phyloP scores from a whole-genome alignment of 176 grass and related monocot species.

The Oryza glaberrima region DNA sequence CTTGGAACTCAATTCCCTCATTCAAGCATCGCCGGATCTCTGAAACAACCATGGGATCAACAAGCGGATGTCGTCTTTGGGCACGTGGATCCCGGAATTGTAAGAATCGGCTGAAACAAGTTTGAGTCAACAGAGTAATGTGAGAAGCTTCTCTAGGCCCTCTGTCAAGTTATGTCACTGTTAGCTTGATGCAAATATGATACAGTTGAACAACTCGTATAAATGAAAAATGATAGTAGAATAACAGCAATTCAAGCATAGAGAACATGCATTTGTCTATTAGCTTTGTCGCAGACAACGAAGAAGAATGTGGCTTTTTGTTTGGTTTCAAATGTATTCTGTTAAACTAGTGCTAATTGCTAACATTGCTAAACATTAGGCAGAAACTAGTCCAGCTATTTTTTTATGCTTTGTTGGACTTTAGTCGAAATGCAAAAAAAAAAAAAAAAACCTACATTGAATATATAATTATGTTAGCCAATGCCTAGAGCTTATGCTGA shows the following conservation, averaged over 20 bases:
- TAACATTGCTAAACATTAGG: neutral
- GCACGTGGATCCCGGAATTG: conserved; percentile 89
- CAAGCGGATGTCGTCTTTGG: conserved; percentile 80
- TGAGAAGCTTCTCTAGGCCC: conserved; percentile 50
- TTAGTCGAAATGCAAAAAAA: neutral
- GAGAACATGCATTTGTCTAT: neutral
- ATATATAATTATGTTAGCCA: neutral
- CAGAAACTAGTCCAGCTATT: neutral
- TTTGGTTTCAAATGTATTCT: neutral
- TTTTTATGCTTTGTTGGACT: neutral
- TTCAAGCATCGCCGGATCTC: conserved; percentile 77
- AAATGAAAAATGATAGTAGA: conserved; percentile 14
- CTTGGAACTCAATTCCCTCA: conserved; percentile 83
- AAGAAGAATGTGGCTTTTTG: neutral
- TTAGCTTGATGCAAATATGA: conserved; percentile 24
- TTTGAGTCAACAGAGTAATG: conserved; percentile 49
- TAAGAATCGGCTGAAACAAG: conserved; percentile 87
- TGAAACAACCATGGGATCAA: conserved; percentile 83
- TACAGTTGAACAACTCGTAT: neutral
- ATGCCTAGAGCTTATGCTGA: neutral
- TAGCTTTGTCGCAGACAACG: neutral
- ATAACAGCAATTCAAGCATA: neutral
- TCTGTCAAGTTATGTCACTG: conserved; percentile 43
- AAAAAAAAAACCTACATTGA: neutral
- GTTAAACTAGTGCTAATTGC: neutral